phyloP scores from a whole-genome alignment of 306 rosid genomes.

The Astragalus membranaceus region DNA sequence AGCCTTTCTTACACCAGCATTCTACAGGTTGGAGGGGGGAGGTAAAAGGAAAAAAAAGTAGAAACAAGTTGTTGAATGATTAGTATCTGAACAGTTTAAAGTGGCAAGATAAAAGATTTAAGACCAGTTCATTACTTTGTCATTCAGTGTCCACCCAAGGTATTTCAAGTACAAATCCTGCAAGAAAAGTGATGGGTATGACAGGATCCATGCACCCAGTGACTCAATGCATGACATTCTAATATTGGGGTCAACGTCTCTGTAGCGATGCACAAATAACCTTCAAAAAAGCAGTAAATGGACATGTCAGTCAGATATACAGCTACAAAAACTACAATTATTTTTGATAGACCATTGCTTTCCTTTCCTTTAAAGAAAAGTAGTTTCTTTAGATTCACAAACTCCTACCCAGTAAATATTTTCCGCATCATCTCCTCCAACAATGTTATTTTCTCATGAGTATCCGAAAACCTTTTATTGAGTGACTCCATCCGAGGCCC shows the following conservation, averaged over 20 bases:
- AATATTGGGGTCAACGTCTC: slow-evolving; percentile 88
- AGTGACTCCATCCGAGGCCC: slow-evolving; percentile 94
- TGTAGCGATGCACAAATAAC: slow-evolving; percentile 96
- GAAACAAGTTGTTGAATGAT: neutral
- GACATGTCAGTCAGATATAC: slow-evolving; percentile 28
- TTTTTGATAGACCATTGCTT: neutral
- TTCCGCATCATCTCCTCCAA: slow-evolving; percentile 99
- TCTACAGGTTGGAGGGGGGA: slow-evolving; percentile 36
- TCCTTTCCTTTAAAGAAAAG: slow-evolving; percentile 1
- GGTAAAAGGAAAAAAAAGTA: slow-evolving; percentile 2
- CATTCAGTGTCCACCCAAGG: slow-evolving; percentile 97
- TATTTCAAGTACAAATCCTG: slow-evolving; percentile 93
- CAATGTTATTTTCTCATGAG: slow-evolving; percentile 76
- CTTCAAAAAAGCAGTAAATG: slow-evolving; percentile 44
- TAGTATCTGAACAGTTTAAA: slow-evolving; percentile 15
- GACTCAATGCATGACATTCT: slow-evolving; percentile 90
- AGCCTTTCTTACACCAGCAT: slow-evolving; percentile 86
- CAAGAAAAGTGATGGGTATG: slow-evolving; percentile 90
- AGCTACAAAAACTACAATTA: slow-evolving; percentile 15
- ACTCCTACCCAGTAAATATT: slow-evolving; percentile 85
- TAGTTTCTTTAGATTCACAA: slow-evolving; percentile 20
- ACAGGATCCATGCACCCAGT: slow-evolving; percentile 85
- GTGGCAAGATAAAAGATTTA: neutral
- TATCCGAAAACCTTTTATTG: slow-evolving; percentile 69
- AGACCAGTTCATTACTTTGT: slow-evolving; percentile 54